Evolutionary conservation across 2,329 filamentous ascomycete species (phyloP).

Genomic region (Trichoderma koningiopsis): DNA sequence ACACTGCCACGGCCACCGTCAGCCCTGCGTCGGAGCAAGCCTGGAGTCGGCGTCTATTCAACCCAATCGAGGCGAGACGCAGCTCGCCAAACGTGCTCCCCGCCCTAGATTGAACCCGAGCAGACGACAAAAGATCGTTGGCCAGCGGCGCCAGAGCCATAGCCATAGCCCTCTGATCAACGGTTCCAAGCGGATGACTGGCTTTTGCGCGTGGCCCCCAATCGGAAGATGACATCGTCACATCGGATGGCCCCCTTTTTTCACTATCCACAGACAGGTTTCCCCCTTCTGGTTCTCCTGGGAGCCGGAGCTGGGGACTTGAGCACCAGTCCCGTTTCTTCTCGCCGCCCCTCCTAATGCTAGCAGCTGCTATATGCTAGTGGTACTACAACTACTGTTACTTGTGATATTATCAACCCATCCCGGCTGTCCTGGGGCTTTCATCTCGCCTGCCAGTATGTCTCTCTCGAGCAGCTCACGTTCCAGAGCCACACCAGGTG

Average conservation of each 20-base stretch:
- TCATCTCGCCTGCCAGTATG: not conserved
- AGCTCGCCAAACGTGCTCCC: conserved; percentile 4
- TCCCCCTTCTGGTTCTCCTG: not conserved
- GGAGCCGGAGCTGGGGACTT: not conserved
- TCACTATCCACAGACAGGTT: not conserved
- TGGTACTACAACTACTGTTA: not conserved
- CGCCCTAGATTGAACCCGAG: not conserved
- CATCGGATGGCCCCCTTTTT: conserved; percentile 23
- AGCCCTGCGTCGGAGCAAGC: conserved; percentile 23
- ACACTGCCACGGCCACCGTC: conserved; percentile 25
- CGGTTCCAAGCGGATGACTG: conserved; percentile 34
- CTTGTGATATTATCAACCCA: not conserved
- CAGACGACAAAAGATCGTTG: conserved; percentile 37
- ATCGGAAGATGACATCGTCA: conserved; percentile 37
- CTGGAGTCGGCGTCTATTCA: conserved; percentile 36
- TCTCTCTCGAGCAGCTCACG: conserved; percentile 11
- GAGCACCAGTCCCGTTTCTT: conserved; percentile 3
- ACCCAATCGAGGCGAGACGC: conserved; percentile 33
- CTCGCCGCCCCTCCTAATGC: not conserved
- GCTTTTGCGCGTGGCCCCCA: conserved; percentile 31
- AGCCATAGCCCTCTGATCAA: conserved; percentile 28
- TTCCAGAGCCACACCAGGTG: conserved; percentile 4
- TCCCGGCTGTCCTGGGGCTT: conserved; percentile 8
- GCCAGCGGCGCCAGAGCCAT: conserved; percentile 29
- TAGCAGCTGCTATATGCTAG: not conserved